These are phyloP conservation scores for Cercospora zeina DNA, from an alignment of 2,329 filamentous ascomycete species.

Conservation along the genomic window DNA sequence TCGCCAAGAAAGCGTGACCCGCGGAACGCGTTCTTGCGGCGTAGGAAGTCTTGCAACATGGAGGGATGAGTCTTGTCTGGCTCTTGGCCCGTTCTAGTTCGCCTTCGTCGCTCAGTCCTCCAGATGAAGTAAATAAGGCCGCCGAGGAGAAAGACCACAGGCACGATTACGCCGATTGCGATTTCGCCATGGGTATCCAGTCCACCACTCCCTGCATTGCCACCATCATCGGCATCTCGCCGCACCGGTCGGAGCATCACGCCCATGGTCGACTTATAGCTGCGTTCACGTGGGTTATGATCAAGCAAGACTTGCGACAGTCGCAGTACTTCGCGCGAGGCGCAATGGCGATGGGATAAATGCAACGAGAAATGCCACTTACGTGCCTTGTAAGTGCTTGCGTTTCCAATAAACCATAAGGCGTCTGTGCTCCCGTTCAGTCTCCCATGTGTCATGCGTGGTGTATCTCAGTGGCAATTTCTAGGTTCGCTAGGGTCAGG, in stretches of 20 bases:
- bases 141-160: conserved; percentile 17
- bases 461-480: neutral
- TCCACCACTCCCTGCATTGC: conserved; percentile 6
- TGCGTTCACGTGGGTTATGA: neutral
- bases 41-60: conserved; percentile 6
- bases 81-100: neutral
- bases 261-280: conserved; percentile 4
- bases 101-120: conserved; percentile 21
- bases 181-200: conserved; percentile 22
- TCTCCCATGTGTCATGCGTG: neutral
- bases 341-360: neutral
- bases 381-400: conserved; percentile 5
- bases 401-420: neutral
- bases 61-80: conserved; percentile 13
- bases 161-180: conserved; percentile 25
- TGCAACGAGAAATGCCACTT: neutral
- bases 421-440: neutral
- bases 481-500: conserved; percentile 4
- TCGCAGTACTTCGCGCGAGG: neutral
- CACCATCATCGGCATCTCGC: neutral
- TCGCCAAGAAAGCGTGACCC: neutral
- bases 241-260: neutral
- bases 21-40: neutral
- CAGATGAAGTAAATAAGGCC: conserved; percentile 22
- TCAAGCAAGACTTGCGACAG: neutral